Evolutionary conservation across 2,329 filamentous ascomycete species (phyloP).

Genomic region (Verticillium dahliae): DNA sequence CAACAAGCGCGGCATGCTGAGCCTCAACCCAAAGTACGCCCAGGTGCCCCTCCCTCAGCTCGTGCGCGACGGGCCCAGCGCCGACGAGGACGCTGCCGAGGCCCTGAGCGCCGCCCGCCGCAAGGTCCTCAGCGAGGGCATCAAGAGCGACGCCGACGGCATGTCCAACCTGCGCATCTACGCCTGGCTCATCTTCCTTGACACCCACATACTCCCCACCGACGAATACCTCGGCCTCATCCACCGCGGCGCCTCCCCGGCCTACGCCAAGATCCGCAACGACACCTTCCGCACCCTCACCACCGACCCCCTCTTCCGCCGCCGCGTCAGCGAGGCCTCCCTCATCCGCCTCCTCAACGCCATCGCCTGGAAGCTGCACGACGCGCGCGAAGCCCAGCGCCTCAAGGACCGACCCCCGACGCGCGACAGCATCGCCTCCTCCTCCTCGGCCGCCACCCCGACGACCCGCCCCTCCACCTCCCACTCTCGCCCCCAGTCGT

Average conservation of each 20-base stretch:
- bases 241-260: slow-evolving; percentile 86
- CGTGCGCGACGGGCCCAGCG: slow-evolving; percentile 69
- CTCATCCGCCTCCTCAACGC: slow-evolving; percentile 92
- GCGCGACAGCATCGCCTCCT: slow-evolving; percentile 30
- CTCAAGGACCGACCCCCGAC: slow-evolving; percentile 19
- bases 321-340: slow-evolving; percentile 91
- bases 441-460: slow-evolving; percentile 17
- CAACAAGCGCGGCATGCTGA: slow-evolving; percentile 24
- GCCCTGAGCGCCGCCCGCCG: slow-evolving; percentile 65
- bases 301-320: slow-evolving; percentile 93
- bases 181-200: slow-evolving; percentile 89
- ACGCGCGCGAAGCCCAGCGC: slow-evolving; percentile 54
- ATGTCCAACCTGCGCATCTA: slow-evolving; percentile 94
- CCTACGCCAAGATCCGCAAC: slow-evolving; percentile 96
- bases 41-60: slow-evolving; percentile 64
- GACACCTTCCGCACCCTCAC: slow-evolving; percentile 96
- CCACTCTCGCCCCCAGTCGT: slow-evolving; percentile 25
- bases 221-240: slow-evolving; percentile 86
- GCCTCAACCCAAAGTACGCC: slow-evolving; percentile 35
- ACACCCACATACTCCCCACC: slow-evolving; percentile 77
- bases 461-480: slow-evolving; percentile 22
- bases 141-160: slow-evolving; percentile 72
- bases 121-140: slow-evolving; percentile 68
- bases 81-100: slow-evolving; percentile 59
- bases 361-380: slow-evolving; percentile 87